Conservation (phyloP, 805 yeast species). For the Nakazawaea wickerhamii region DNA sequence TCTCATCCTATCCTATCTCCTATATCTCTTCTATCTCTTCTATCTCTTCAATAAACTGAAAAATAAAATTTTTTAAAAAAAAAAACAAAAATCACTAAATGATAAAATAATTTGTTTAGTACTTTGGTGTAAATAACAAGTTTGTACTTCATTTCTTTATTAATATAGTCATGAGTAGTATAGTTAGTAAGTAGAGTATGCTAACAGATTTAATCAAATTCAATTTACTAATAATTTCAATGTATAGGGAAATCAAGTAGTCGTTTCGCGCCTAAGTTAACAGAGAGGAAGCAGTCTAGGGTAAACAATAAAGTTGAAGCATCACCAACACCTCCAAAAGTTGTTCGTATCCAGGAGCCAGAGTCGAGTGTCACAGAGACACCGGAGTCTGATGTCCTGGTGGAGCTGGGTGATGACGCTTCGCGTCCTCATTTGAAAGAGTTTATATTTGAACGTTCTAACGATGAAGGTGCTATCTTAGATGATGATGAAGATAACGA, state of each 20-base stretch:
- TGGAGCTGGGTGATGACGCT: conserved; percentile 3
- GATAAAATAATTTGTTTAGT: conserved; percentile 12
- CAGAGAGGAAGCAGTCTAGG: conserved; percentile 20
- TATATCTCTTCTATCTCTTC: not conserved
- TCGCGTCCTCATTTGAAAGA: conserved; percentile 3
- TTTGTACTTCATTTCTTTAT: too few relatives aligned
- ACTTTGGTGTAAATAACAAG: too few relatives aligned
- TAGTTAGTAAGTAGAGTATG: conserved; percentile 29
- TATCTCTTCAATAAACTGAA: not conserved
- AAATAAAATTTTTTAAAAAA: not conserved
- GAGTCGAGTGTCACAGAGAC: not conserved
- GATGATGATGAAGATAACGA: not conserved
- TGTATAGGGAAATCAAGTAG: conserved; percentile 44
- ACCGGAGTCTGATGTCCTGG: conserved; percentile 11
- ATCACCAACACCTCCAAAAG: conserved; percentile 18
- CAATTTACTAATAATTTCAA: not conserved
- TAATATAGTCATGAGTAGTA: conserved; percentile 41
- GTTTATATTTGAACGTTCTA: conserved; percentile 1
- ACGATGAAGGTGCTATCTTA: not conserved
- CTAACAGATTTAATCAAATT: not conserved
- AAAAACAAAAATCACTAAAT: not conserved
- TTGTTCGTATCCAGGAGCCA: conserved; percentile 12
- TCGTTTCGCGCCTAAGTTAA: conserved; percentile 59
- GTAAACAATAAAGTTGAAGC: conserved; percentile 23
- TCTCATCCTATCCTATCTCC: not conserved